Evolutionary conservation across 2,329 filamentous ascomycete genomes (phyloP), one percentile per base, ranked within the genome.

Genomic region (Madurella mycetomatis): DNA sequence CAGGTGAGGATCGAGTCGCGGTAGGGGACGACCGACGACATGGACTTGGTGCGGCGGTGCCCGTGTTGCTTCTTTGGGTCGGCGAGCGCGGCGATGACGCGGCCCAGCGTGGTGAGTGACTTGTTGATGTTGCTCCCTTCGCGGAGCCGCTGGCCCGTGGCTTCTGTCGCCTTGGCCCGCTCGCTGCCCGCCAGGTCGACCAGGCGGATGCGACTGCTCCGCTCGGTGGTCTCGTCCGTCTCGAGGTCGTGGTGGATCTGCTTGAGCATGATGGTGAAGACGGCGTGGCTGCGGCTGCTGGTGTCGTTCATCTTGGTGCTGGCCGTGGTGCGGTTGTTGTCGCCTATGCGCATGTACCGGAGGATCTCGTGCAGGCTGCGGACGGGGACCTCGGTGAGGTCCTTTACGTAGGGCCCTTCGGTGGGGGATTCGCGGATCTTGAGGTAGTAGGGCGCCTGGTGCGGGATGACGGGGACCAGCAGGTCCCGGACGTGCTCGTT

Each of bases 241-340:
- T 91, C 87, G 74, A 96, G 87, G 65, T 96, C 92, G 72, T 97
- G 92, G 67, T 96, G 92, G 61, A 99, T 99, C 72, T 97, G 94
- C 74, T 96, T 96, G 55, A 99, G 80, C 75, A 95, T 94, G 64
- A 99, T 94, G 30, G 94, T 99, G 71, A 99, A 99, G 54, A 99
- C 94, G 8, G 94, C 91, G 68, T 99, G 94, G 60, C 91, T 96
- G 69, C 94, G 88, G 59, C 90, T 96, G 51, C 90, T 95, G 2
- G 92, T 97, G 71, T 99, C 94, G 72, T 99, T 99, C 94, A 99
- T 99, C 75, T 96, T 97, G 56, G 94, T 99, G 67, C 89, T 91
- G 13, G 94, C 94, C 17, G 84, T 87, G 0, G 94, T 97, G 46
- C 94, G 86, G 54, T 88, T 96, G 60, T 81, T 76, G 70, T 99